Evolutionary conservation across 441 rosid species (phyloP).

Genomic region (Pelargonium citronellum): DNA sequence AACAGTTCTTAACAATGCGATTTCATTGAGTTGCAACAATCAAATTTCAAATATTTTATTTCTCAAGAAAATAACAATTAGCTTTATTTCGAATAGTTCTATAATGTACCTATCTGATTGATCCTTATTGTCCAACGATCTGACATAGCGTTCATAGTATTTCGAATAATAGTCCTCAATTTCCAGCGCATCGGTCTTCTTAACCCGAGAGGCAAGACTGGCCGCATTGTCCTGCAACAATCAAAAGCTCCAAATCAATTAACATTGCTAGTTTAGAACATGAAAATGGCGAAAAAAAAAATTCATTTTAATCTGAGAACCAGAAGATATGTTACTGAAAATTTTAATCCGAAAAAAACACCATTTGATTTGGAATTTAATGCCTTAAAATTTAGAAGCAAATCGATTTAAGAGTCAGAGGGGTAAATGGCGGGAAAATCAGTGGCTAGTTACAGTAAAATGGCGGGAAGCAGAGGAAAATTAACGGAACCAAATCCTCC

Average conservation of each 20-base stretch:
- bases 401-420: background rate
- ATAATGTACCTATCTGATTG: slow-evolving; percentile 81
- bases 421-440: background rate
- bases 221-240: slow-evolving; percentile 75
- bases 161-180: slow-evolving; percentile 91
- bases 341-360: background rate
- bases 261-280: background rate
- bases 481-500: background rate
- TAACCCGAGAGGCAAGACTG: slow-evolving; percentile 85
- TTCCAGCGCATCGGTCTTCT: slow-evolving; percentile 96
- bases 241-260: slow-evolving; percentile 22
- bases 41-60: slow-evolving; percentile 8
- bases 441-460: background rate
- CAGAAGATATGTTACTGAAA: background rate
- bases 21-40: slow-evolving; percentile 4
- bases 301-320: background rate
- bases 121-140: slow-evolving; percentile 87
- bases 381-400: background rate
- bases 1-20: slow-evolving; percentile 20
- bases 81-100: background rate
- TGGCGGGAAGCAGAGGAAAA: slow-evolving; percentile 1
- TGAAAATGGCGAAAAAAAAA: too few relatives aligned
- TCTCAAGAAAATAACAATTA: background rate
- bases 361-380: background rate
- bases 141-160: slow-evolving; percentile 83